Percentiles rank a stretch among this genome's conserved stretches.
These are phyloP conservation scores for Trifolium dubium DNA, from an alignment of 306 rosid genomes.

Conservation along the genomic window DNA sequence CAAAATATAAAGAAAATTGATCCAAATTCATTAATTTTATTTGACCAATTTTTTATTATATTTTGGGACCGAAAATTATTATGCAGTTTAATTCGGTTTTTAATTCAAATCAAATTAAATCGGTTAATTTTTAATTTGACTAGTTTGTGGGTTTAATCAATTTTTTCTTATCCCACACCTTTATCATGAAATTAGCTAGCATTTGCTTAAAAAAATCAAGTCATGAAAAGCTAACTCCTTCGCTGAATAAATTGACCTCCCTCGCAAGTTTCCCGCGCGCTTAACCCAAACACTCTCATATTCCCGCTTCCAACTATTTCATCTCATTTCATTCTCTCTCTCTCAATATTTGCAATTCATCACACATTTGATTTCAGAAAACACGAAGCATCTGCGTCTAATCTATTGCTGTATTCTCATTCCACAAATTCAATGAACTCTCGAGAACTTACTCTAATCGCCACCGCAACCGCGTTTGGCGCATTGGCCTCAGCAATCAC, in stretches of 20 bases:
- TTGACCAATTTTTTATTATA: no score
- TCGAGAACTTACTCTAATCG: conserved; percentile 60
- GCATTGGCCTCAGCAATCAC: conserved; percentile 71
- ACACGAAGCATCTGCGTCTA: not conserved
- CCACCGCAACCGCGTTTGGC: conserved; percentile 69
- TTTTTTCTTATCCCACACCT: no score
- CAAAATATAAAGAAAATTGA: no score
- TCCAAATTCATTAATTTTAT: no score
- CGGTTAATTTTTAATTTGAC: no score
- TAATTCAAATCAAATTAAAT: no score
- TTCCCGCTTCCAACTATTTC: conserved; percentile 33
- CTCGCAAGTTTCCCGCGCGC: conserved; percentile 33
- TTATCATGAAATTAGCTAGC: no score
- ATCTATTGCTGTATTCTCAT: not conserved
- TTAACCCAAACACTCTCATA: not conserved
- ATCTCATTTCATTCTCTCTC: not conserved
- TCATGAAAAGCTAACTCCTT: no score
- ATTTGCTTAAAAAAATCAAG: no score
- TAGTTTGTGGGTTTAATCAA: no score
- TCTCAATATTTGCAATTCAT: not conserved
- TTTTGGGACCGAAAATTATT: no score
- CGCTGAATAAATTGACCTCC: not conserved
- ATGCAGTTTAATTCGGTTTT: no score
- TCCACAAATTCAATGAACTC: conserved; percentile 57
- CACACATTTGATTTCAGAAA: not conserved